These are phyloP conservation scores for Trichoderma lentiforme DNA, from an alignment of 2,329 filamentous ascomycete species.

Conservation along the genomic window DNA sequence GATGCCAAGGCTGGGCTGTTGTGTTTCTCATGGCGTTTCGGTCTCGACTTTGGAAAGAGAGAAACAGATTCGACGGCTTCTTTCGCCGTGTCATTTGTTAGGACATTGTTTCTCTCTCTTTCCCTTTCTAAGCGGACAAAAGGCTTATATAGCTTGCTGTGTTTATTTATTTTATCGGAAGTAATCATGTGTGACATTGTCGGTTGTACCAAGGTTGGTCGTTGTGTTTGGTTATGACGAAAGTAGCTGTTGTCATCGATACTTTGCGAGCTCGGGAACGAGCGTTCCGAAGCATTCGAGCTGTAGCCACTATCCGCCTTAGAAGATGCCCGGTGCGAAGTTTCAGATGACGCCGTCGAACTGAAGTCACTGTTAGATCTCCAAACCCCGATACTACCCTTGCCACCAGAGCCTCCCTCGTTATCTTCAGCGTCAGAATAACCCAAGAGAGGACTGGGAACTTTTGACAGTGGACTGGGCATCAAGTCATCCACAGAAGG, in stretches of 20 bases:
- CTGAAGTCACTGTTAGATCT: slow-evolving; percentile 13
- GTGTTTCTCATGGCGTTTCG: slow-evolving; percentile 7
- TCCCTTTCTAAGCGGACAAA: slow-evolving; percentile 4
- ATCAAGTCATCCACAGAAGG: not conserved
- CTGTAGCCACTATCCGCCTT: slow-evolving; percentile 54
- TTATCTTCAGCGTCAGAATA: not conserved
- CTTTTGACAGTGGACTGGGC: not conserved
- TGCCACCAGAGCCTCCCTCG: not conserved
- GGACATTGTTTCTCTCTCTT: not conserved
- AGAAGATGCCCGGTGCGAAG: slow-evolving; percentile 22
- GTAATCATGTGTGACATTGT: not conserved
- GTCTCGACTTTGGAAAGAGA: not conserved
- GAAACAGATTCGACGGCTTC: not conserved
- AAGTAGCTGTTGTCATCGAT: not conserved
- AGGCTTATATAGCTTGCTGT: slow-evolving; percentile 12
- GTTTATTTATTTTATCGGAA: not conserved
- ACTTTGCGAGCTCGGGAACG: slow-evolving; percentile 36
- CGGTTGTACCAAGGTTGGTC: not conserved
- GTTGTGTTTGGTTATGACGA: not conserved
- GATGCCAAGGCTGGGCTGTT: slow-evolving; percentile 34
- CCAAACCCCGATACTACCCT: not conserved
- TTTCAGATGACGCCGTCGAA: slow-evolving; percentile 4
- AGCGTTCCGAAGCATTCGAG: slow-evolving; percentile 56
- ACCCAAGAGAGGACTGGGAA: not conserved
- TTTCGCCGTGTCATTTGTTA: not conserved